phyloP scores from a whole-genome alignment of 805 yeast genomes.

The Teunomyces atbi region DNA sequence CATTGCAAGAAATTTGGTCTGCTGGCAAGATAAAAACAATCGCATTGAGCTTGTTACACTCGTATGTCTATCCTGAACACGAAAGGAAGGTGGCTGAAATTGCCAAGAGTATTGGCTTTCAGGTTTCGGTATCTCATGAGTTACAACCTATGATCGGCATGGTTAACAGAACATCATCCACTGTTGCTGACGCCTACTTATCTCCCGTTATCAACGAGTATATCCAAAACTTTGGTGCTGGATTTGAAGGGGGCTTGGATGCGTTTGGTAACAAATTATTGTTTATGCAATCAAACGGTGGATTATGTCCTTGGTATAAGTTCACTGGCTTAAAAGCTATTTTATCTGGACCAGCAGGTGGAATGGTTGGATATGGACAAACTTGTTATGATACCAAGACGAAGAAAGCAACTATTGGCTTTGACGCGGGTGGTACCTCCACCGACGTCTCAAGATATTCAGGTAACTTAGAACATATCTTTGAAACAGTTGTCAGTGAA shows the following conservation, averaged over 20 bases:
- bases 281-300: conserved; percentile 98
- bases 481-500: conserved; percentile 45
- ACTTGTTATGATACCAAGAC: conserved; percentile 59
- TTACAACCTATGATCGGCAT: conserved; percentile 46
- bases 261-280: conserved; percentile 55
- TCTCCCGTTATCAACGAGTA: conserved; percentile 39
- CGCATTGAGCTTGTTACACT: conserved; percentile 41
- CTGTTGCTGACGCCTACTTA: conserved; percentile 45
- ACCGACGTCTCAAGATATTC: conserved; percentile 45
- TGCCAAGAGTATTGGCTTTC: conserved; percentile 36
- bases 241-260: conserved; percentile 40
- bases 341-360: conserved; percentile 96
- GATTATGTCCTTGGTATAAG: conserved; percentile 76
- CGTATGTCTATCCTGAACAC: conserved; percentile 41
- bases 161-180: conserved; percentile 41
- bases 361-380: conserved; percentile 88
- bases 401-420: conserved; percentile 35
- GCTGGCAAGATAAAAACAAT: conserved; percentile 24
- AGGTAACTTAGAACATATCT: conserved; percentile 41
- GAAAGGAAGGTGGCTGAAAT: conserved; percentile 34
- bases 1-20: conserved; percentile 25
- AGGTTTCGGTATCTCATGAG: conserved; percentile 38
- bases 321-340: conserved; percentile 89
- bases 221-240: conserved; percentile 35
- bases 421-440: conserved; percentile 47